A percentile compares a stretch with the other conserved stretches of the same genome.
phyloP scores from a whole-genome alignment of 2,329 filamentous ascomycete species.

The Aschersonia sp. region DNA sequence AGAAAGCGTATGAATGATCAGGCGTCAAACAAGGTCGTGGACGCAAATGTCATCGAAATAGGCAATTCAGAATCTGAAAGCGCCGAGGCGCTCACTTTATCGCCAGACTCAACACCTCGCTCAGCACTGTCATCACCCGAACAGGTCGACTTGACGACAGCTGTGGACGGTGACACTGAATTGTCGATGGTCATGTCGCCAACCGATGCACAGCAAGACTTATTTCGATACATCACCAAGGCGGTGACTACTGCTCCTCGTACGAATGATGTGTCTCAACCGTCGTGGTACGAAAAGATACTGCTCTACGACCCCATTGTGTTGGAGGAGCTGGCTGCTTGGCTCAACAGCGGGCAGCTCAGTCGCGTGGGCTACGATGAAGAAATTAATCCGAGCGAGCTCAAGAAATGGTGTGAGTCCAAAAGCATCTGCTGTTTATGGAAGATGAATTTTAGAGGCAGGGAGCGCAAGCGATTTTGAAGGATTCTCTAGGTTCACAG shows the following conservation, averaged over 20 bases:
- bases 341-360: slow-evolving; percentile 64
- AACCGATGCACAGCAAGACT: slow-evolving; percentile 24
- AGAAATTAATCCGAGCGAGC: slow-evolving; percentile 47
- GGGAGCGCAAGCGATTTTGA: slow-evolving; percentile 29
- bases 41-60: slow-evolving; percentile 26
- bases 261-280: slow-evolving; percentile 31
- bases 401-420: slow-evolving; percentile 82
- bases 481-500: not conserved
- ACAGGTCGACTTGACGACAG: slow-evolving; percentile 26
- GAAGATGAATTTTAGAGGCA: slow-evolving; percentile 40
- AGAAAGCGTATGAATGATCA: too few species aligned
- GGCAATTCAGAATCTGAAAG: slow-evolving; percentile 34
- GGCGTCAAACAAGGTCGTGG: slow-evolving; percentile 5
- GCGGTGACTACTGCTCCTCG: slow-evolving; percentile 37
- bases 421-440: slow-evolving; percentile 75
- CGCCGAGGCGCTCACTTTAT: slow-evolving; percentile 12
- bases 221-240: slow-evolving; percentile 39
- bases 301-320: slow-evolving; percentile 85
- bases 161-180: slow-evolving; percentile 29
- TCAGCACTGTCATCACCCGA: slow-evolving; percentile 28
- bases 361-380: slow-evolving; percentile 48
- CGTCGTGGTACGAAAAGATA: slow-evolving; percentile 85
- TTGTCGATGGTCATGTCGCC: slow-evolving; percentile 23
- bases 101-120: slow-evolving; percentile 20
- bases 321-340: slow-evolving; percentile 69